Percentiles rank a stretch among this genome's conserved stretches.
Conservation (phyloP, 345 rosid genomes). For the Sisymbrium irio region DNA sequence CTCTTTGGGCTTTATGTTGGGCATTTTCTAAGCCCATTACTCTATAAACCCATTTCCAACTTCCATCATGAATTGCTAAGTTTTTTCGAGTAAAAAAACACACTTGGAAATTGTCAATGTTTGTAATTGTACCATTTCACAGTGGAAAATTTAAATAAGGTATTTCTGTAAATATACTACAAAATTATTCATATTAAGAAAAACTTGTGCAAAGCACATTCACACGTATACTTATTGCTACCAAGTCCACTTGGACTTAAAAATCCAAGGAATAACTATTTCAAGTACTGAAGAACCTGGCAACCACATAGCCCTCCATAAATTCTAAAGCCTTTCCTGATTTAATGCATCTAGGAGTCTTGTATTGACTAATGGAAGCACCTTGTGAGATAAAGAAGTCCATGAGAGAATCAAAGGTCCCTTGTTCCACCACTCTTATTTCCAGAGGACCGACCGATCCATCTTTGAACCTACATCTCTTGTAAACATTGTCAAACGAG, state of each 20-base stretch:
- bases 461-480: constrained; percentile 73
- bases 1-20: background rate
- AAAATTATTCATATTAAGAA: background rate
- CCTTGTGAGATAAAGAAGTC: constrained; percentile 76
- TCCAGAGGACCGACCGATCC: constrained; percentile 70
- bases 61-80: background rate
- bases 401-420: constrained; percentile 79
- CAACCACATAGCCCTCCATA: constrained; percentile 58
- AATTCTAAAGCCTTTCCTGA: constrained; percentile 51
- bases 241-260: background rate
- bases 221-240: background rate
- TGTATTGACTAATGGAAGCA: constrained; percentile 86
- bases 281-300: constrained; percentile 53
- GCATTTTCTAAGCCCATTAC: background rate
- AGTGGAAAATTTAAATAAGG: constrained; percentile 3
- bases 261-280: constrained; percentile 1
- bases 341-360: constrained; percentile 86
- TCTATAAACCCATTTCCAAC: background rate
- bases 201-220: background rate
- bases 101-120: background rate
- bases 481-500: constrained; percentile 66
- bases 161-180: background rate
- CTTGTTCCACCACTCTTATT: constrained; percentile 68
- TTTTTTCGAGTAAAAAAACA: background rate
- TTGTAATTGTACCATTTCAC: background rate